Conservation (phyloP, 176 grass and related monocot species). For the Avena insularis region DNA sequence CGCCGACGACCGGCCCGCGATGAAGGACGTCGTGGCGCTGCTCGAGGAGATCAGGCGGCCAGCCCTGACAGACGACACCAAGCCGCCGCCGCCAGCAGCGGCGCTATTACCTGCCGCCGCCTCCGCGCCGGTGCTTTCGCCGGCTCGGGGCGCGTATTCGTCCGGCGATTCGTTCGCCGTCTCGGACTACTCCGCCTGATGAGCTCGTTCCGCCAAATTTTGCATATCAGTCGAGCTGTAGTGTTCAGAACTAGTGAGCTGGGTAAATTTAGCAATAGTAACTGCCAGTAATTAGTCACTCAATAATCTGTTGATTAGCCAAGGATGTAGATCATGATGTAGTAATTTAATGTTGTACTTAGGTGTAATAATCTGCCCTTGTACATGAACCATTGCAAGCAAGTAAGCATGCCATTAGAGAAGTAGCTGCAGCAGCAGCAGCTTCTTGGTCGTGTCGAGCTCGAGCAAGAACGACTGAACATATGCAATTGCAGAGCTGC, state of each 20-base stretch:
- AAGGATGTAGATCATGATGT: not conserved
- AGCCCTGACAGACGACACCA: conserved; percentile 40
- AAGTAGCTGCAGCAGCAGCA: not conserved
- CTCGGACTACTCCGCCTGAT: conserved; percentile 73
- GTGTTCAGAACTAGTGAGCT: not conserved
- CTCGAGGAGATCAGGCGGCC: conserved; percentile 79
- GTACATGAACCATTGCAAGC: conserved; percentile 41
- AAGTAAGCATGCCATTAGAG: conserved; percentile 1
- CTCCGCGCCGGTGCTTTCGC: conserved; percentile 33
- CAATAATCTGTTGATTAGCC: conserved; percentile 34
- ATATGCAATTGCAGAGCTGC: not conserved
- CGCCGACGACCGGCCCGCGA: conserved; percentile 70
- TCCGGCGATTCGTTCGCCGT: conserved; percentile 61
- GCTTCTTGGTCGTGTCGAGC: not conserved
- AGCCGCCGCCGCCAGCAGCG: not conserved
- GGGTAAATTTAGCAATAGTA: not conserved
- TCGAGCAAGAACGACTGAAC: not conserved
- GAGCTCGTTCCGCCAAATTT: conserved; percentile 19
- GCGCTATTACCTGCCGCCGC: not conserved
- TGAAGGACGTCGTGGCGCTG: conserved; percentile 89
- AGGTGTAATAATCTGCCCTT: conserved; percentile 43
- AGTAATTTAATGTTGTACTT: conserved; percentile 34
- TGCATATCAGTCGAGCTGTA: not conserved
- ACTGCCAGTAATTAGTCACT: conserved; percentile 6
- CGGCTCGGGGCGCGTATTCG: conserved; percentile 36